phyloP scores from a whole-genome alignment of 805 yeast genomes.

The Yamadazyma scolyti region DNA sequence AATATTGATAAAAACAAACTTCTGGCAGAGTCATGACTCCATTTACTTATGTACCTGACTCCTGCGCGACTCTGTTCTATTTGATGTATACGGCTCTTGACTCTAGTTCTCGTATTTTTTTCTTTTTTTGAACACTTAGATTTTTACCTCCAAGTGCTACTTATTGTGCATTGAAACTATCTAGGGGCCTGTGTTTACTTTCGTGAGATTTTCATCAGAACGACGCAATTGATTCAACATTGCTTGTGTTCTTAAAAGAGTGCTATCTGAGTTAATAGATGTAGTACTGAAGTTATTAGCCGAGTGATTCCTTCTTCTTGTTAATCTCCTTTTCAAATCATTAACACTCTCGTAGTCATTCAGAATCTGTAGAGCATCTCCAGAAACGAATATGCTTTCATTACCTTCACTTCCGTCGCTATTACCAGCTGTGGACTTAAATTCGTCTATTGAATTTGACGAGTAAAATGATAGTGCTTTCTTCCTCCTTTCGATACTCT shows the following conservation, averaged over 20 bases:
- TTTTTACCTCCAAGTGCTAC: too few relatives aligned
- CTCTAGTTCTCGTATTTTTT: too few relatives aligned
- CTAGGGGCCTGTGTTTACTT: background rate
- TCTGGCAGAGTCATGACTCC: too few relatives aligned
- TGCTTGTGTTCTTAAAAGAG: slow-evolving; percentile 36
- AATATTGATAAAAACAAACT: too few relatives aligned
- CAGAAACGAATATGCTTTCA: background rate
- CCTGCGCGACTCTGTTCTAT: too few relatives aligned
- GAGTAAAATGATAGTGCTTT: slow-evolving; percentile 34
- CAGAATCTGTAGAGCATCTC: slow-evolving; percentile 1
- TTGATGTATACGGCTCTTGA: too few relatives aligned
- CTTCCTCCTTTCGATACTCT: slow-evolving; percentile 20
- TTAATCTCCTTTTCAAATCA: slow-evolving; percentile 33
- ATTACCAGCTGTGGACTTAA: slow-evolving; percentile 5
- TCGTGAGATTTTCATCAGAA: slow-evolving; percentile 1
- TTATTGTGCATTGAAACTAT: background rate
- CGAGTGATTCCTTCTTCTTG: slow-evolving; percentile 23
- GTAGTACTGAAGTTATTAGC: slow-evolving; percentile 5
- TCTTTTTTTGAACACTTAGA: too few relatives aligned
- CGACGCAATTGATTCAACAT: slow-evolving; percentile 34
- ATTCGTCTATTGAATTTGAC: slow-evolving; percentile 19
- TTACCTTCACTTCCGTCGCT: background rate
- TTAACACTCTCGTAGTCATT: slow-evolving; percentile 38
- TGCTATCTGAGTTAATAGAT: slow-evolving; percentile 17
- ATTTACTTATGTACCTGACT: too few relatives aligned